A percentile compares a stretch with the other conserved stretches of the same genome.
phyloP scores from a whole-genome alignment of 257 asterid species.

The Solanum neorickii region DNA sequence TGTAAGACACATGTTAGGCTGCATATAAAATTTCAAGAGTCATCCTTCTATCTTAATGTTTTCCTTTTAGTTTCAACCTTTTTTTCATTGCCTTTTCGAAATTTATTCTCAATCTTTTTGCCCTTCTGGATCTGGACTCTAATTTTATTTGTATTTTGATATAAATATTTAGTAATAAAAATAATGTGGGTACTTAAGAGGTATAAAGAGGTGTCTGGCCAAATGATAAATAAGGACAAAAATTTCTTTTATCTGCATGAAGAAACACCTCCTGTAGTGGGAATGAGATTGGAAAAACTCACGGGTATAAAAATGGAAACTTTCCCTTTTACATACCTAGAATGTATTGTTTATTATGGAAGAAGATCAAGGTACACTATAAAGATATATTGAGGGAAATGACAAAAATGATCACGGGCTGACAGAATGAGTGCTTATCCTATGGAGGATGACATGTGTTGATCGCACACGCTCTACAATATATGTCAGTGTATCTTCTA shows the following conservation, averaged over 20 bases:
- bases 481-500: neutral
- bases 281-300: neutral
- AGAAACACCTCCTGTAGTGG: neutral
- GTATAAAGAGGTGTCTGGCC: neutral
- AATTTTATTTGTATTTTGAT: neutral
- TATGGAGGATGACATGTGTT: neutral
- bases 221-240: too few species aligned
- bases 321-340: neutral
- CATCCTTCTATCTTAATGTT: neutral
- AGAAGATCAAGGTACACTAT: neutral
- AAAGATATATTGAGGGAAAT: neutral
- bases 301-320: neutral
- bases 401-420: neutral
- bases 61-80: neutral
- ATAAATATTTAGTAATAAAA: too few species aligned
- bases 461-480: too few species aligned
- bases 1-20: neutral
- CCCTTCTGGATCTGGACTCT: neutral
- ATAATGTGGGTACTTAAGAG: neutral
- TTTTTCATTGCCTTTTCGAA: neutral
- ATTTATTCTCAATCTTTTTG: neutral
- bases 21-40: neutral
- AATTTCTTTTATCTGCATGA: too few species aligned
- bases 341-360: neutral
- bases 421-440: neutral